Percentiles rank a stretch among this genome's conserved stretches.
These are phyloP conservation scores for Coleophoma cylindrospora DNA, from an alignment of 2,329 filamentous ascomycete species.

Conservation along the genomic window DNA sequence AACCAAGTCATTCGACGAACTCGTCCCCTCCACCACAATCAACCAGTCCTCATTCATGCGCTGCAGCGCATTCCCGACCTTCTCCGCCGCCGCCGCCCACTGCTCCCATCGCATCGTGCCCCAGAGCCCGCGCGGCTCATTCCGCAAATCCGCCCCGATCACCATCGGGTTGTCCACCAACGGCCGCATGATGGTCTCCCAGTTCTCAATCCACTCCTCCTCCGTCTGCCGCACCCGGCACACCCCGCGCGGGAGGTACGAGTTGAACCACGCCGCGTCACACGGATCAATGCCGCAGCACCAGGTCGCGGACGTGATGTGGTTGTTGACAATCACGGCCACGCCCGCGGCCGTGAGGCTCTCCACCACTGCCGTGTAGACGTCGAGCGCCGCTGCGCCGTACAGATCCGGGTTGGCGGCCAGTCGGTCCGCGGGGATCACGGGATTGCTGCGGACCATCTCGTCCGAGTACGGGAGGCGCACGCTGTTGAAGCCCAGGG, in stretches of 20 bases:
- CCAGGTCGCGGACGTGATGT: slow-evolving; percentile 65
- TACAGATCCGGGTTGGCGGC: slow-evolving; percentile 56
- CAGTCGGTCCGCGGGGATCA: slow-evolving; percentile 44
- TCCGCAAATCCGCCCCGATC: slow-evolving; percentile 62
- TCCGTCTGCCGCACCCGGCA: slow-evolving; percentile 60
- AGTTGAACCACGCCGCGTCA: slow-evolving; percentile 63
- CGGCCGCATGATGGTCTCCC: slow-evolving; percentile 58
- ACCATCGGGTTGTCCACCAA: slow-evolving; percentile 55
- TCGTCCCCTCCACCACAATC: slow-evolving; percentile 63
- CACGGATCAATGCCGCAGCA: slow-evolving; percentile 65
- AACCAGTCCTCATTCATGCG: slow-evolving; percentile 58
- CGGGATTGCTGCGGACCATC: slow-evolving; percentile 56
- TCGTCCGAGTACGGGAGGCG: slow-evolving; percentile 66
- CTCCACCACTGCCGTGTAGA: slow-evolving; percentile 43
- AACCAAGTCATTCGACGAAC: slow-evolving; percentile 60
- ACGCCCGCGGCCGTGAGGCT: slow-evolving; percentile 9
- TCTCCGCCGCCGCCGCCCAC: slow-evolving; percentile 61
- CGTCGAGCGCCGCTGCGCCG: slow-evolving; percentile 51
- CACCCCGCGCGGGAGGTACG: slow-evolving; percentile 46
- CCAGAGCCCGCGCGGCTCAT: slow-evolving; percentile 65
- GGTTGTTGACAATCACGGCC: slow-evolving; percentile 46
- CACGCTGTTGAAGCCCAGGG: slow-evolving; percentile 66
- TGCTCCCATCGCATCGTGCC: slow-evolving; percentile 62
- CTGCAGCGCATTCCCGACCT: slow-evolving; percentile 55
- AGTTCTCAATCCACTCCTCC: slow-evolving; percentile 61